A percentile compares a stretch with the other conserved stretches of the same genome.
Evolutionary conservation across 2,329 filamentous ascomycete species (phyloP).

Genomic region (Curvularia sp.): DNA sequence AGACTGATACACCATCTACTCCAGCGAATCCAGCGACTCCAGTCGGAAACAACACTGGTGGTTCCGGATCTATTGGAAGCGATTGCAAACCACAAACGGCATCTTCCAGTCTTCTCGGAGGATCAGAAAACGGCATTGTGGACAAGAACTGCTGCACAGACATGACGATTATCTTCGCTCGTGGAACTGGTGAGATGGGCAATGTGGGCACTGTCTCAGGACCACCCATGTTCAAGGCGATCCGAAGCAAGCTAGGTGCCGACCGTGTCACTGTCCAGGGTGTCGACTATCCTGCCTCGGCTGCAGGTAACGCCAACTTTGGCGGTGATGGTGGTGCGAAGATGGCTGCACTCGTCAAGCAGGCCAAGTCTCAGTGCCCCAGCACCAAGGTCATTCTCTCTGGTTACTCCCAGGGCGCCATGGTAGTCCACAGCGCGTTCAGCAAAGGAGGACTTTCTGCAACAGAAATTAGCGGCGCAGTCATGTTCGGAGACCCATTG

Average conservation of each 20-base stretch:
- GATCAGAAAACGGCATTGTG: constrained; percentile 51
- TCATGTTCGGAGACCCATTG: constrained; percentile 44
- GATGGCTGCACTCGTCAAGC: constrained; percentile 35
- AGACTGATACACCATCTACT: constrained; percentile 1
- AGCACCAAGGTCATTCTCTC: constrained; percentile 43
- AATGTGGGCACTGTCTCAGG: constrained; percentile 55
- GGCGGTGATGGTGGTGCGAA: constrained; percentile 36
- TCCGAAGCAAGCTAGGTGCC: constrained; percentile 37
- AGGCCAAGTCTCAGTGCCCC: constrained; percentile 40
- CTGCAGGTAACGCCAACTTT: constrained; percentile 34
- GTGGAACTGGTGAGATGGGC: constrained; percentile 52
- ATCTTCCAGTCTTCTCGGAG: constrained; percentile 26
- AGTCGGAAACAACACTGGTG: constrained; percentile 5
- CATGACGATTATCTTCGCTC: constrained; percentile 54
- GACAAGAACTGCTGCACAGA: constrained; percentile 51
- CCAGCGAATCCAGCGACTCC: constrained; percentile 1
- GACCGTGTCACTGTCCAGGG: constrained; percentile 41
- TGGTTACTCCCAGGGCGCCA: constrained; percentile 44
- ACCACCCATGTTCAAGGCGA: constrained; percentile 45
- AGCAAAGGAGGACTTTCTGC: constrained; percentile 33
- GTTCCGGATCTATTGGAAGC: constrained; percentile 22
- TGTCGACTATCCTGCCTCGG: constrained; percentile 41
- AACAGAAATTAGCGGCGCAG: constrained; percentile 33
- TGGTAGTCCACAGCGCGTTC: constrained; percentile 45
- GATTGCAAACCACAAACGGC: constrained; percentile 35